A percentile compares a stretch with the other conserved stretches of the same genome.
These are phyloP conservation scores for Eucalyptus albens DNA, from an alignment of 345 rosid species.

Conservation along the genomic window DNA sequence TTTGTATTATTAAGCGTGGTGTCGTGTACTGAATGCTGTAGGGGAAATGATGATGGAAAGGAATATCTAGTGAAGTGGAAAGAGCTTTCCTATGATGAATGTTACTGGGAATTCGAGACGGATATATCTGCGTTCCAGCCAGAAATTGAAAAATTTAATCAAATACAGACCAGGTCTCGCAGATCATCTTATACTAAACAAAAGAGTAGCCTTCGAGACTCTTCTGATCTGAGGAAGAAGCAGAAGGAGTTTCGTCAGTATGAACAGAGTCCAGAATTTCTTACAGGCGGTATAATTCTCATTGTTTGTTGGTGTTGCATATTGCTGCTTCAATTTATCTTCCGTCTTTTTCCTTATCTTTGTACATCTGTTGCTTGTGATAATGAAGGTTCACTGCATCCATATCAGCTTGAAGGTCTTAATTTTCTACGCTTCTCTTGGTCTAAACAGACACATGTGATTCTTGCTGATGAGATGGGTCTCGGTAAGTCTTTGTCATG, in stretches of 20 bases:
- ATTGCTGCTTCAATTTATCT: not conserved
- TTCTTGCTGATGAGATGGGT: conserved; percentile 99
- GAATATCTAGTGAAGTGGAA: conserved; percentile 94
- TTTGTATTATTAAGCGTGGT: not conserved
- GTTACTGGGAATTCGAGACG: conserved; percentile 96
- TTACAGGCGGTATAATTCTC: conserved; percentile 64
- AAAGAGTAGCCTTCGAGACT: conserved; percentile 26
- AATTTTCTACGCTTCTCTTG: conserved; percentile 94
- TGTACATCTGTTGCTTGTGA: not conserved
- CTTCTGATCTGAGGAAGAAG: conserved; percentile 42
- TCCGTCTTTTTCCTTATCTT: not conserved
- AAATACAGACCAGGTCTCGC: conserved; percentile 54
- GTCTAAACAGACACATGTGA: conserved; percentile 95
- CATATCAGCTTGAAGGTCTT: conserved; percentile 96
- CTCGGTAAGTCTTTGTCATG: conserved; percentile 41
- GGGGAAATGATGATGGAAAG: conserved; percentile 75
- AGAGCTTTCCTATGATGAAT: conserved; percentile 93
- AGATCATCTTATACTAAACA: conserved; percentile 30
- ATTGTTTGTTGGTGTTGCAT: not conserved
- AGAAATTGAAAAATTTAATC: conserved; percentile 72
- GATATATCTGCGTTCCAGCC: conserved; percentile 86
- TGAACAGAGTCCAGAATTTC: conserved; percentile 82
- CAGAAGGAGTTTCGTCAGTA: conserved; percentile 75
- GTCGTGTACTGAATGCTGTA: conserved; percentile 8
- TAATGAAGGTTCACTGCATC: conserved; percentile 82